A percentile compares a stretch with the other conserved stretches of the same genome.
Conservation (phyloP, 2,329 filamentous ascomycete genomes). For the Trichoderma sp. region DNA sequence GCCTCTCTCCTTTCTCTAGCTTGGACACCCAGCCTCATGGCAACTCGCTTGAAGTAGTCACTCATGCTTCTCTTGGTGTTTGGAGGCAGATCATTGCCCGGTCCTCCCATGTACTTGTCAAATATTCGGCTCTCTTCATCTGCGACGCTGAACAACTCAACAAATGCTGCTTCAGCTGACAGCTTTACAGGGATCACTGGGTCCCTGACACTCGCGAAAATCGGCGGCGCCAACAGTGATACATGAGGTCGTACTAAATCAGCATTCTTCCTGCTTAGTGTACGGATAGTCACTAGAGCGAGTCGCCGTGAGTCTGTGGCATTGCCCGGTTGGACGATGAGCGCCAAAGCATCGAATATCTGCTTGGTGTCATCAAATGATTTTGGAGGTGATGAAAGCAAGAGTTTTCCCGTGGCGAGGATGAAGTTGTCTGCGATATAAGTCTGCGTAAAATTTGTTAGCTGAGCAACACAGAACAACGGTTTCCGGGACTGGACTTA, state of each 20-base stretch:
- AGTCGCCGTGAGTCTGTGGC: conserved; percentile 83
- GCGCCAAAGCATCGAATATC: conserved; percentile 76
- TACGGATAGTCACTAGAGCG: conserved; percentile 83
- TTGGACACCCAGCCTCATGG: conserved; percentile 79
- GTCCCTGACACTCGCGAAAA: conserved; percentile 90
- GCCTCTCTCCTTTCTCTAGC: conserved; percentile 87
- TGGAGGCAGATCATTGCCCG: conserved; percentile 65
- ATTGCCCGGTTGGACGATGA: conserved; percentile 73
- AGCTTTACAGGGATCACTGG: conserved; percentile 93
- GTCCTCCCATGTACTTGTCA: conserved; percentile 80
- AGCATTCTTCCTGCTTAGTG: conserved; percentile 75
- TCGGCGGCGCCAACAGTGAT: conserved; percentile 72
- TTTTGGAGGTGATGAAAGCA: conserved; percentile 69
- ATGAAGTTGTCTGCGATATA: conserved; percentile 87
- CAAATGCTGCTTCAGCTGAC: conserved; percentile 89
- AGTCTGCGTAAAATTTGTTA: conserved; percentile 50
- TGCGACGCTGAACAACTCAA: conserved; percentile 86
- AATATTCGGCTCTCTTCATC: conserved; percentile 85
- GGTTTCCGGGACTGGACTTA: conserved; percentile 49
- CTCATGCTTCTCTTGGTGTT: conserved; percentile 85
- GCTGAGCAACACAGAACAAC: background rate
- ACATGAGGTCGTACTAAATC: conserved; percentile 83
- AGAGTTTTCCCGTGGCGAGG: conserved; percentile 86
- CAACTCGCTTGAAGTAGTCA: conserved; percentile 96
- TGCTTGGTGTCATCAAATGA: conserved; percentile 76